Percentiles rank a stretch among this genome's conserved stretches.
Conservation (phyloP, 2,329 filamentous ascomycete species). For the Septoria petroselini region DNA sequence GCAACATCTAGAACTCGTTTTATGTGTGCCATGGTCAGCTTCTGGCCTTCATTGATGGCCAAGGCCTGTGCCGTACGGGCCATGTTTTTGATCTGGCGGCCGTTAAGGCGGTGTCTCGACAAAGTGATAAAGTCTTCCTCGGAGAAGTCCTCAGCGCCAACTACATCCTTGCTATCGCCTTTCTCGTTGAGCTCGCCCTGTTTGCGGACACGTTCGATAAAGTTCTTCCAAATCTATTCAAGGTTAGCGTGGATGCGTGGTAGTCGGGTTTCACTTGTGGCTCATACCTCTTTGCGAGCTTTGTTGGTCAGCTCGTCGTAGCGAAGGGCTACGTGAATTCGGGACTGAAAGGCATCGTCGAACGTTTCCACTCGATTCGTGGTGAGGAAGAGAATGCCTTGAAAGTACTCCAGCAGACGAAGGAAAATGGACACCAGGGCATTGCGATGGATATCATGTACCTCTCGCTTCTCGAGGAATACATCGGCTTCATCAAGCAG, state of each 20-base stretch:
- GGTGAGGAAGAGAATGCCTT: slow-evolving; percentile 84
- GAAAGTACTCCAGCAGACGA: slow-evolving; percentile 83
- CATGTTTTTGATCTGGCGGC: slow-evolving; percentile 80
- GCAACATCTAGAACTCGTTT: slow-evolving; percentile 79
- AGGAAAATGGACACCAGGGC: slow-evolving; percentile 84
- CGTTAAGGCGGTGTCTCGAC: slow-evolving; percentile 66
- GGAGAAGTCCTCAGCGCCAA: slow-evolving; percentile 58
- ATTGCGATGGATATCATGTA: slow-evolving; percentile 81
- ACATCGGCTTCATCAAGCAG: slow-evolving; percentile 83
- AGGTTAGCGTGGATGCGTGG: too few species aligned
- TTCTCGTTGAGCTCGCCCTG: slow-evolving; percentile 61
- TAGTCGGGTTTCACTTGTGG: too few species aligned
- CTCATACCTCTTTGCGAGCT: slow-evolving; percentile 61
- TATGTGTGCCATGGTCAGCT: slow-evolving; percentile 75
- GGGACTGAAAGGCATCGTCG: slow-evolving; percentile 83
- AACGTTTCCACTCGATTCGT: slow-evolving; percentile 87
- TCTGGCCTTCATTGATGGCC: slow-evolving; percentile 69
- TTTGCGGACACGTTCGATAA: slow-evolving; percentile 68
- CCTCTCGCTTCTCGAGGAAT: slow-evolving; percentile 77
- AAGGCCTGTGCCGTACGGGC: slow-evolving; percentile 79
- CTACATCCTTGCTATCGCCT: slow-evolving; percentile 64
- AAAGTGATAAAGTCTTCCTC: slow-evolving; percentile 66
- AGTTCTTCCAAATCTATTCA: slow-evolving; percentile 70
- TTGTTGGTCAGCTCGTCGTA: slow-evolving; percentile 72
- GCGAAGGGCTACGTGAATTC: slow-evolving; percentile 79